These are phyloP conservation scores for Noccaea caerulescens DNA, from an alignment of 345 rosid species.

Conservation along the genomic window DNA sequence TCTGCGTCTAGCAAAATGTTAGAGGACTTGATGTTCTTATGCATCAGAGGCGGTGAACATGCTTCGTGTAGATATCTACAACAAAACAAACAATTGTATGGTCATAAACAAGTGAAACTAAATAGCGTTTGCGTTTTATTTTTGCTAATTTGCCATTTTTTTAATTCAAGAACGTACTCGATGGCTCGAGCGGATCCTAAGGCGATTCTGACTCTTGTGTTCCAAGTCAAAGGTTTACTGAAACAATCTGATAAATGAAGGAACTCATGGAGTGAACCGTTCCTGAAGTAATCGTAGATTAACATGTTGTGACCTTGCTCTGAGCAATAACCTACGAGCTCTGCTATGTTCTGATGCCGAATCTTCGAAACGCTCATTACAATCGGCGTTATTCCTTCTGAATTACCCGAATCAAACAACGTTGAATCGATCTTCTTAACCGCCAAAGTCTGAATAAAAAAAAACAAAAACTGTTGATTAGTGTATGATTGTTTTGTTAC, in stretches of 20 bases:
- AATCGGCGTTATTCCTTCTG: slow-evolving; percentile 63
- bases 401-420: slow-evolving; percentile 48
- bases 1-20: slow-evolving; percentile 88
- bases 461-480: neutral
- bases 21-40: slow-evolving; percentile 92
- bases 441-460: slow-evolving; percentile 61
- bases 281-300: slow-evolving; percentile 73
- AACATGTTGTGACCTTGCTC: slow-evolving; percentile 83
- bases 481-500: neutral
- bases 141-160: neutral
- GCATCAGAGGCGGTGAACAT: slow-evolving; percentile 82
- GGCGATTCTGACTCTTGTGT: slow-evolving; percentile 85
- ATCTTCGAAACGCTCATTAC: slow-evolving; percentile 65
- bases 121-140: neutral
- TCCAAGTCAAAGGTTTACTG: slow-evolving; percentile 96
- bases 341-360: slow-evolving; percentile 83
- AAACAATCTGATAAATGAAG: slow-evolving; percentile 83
- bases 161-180: slow-evolving; percentile 56
- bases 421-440: slow-evolving; percentile 88
- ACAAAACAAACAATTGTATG: slow-evolving; percentile 29
- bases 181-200: slow-evolving; percentile 80
- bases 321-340: slow-evolving; percentile 77
- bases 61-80: slow-evolving; percentile 86
- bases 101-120: neutral
- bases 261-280: slow-evolving; percentile 89